Conservation (phyloP, 1,284 basidiomycete species). For the Ustanciosporium gigantosporum region DNA sequence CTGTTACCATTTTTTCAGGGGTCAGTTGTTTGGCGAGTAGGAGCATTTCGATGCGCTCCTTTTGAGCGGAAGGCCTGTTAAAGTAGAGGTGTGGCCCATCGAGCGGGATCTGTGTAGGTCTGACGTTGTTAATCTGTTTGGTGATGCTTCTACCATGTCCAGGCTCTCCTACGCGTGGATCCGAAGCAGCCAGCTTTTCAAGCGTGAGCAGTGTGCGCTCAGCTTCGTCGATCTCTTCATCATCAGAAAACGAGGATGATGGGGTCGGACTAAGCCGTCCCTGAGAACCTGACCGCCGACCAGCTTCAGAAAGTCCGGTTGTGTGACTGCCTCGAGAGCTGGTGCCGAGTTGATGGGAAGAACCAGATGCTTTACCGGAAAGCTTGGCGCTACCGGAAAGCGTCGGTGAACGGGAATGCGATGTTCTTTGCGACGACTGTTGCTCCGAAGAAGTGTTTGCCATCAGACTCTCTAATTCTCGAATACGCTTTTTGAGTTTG, state of each 20-base stretch:
- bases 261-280: slow-evolving; percentile 9
- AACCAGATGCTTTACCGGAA: slow-evolving; percentile 6
- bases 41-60: slow-evolving; percentile 34
- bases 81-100: slow-evolving; percentile 13
- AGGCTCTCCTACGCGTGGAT: slow-evolving; percentile 23
- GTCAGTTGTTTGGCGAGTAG: slow-evolving; percentile 11
- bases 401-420: slow-evolving; percentile 4
- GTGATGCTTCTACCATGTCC: slow-evolving; percentile 20
- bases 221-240: slow-evolving; percentile 27
- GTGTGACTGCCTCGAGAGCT: slow-evolving; percentile 18
- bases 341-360: slow-evolving; percentile 13
- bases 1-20: slow-evolving; percentile 11
- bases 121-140: slow-evolving; percentile 27
- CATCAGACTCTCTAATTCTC: slow-evolving; percentile 18
- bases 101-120: slow-evolving; percentile 1
- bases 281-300: slow-evolving; percentile 2
- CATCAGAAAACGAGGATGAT: slow-evolving; percentile 11
- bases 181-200: slow-evolving; percentile 35
- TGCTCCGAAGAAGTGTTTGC: not conserved
- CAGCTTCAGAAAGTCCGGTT: slow-evolving; percentile 12
- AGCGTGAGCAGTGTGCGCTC: slow-evolving; percentile 21
- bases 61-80: slow-evolving; percentile 3
- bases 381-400: slow-evolving; percentile 4
- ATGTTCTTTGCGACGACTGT: not conserved
- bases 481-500: slow-evolving; percentile 22